Evolutionary conservation across 2,329 filamentous ascomycete genomes (phyloP), one percentile per base, ranked within the genome.

Genomic region (Fusarium xyrophilum): DNA sequence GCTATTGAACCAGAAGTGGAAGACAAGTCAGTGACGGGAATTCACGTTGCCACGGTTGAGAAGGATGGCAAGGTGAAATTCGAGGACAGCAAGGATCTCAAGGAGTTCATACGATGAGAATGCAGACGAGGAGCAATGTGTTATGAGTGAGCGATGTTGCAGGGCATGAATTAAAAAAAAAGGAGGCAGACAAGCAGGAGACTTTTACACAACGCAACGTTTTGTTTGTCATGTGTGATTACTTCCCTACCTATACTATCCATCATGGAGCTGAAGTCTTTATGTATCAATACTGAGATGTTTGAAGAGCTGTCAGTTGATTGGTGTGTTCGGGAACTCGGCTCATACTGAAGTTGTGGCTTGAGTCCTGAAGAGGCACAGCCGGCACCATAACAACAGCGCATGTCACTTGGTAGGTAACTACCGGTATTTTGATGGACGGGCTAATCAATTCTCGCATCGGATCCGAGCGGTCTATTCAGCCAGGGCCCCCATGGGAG

Each of bases 41-140:
- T 89, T 48, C 84, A 85, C 56, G 80, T 90, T 43, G 88, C 87
- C 1, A 84, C 80, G 38, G 83, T 89, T 32, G 81, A 81, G 19
- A 81, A 83, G 70, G 86, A 88, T 68, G 90, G 89, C 21, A 91
- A 90, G 77, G 89, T 90, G n/a, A 82, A 82, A 38, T 88, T 93
- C 72, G 83, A 88, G 72, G 85, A 88, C 47, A 79, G 79, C n/a
- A 87, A 85, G 73, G 83, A 85, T 51, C 75, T 88, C 40, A 87
- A 87, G 72, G 83, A 87, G 57, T 85, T 86, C 75, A 81, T 86
- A 39, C 77, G 80, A 69, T 85, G 56, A 71, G 57, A 33, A 28
- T 38, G 43, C 35, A 51, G 11, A 39, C 15, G 32, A 17, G 47
- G 44, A 36, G 36, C 54, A 62, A 23, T 28, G 28, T 38, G 19